Base-by-base conservation (phyloP, 805 yeast species). In the Wickerhamiella alocasiicola region DNA sequence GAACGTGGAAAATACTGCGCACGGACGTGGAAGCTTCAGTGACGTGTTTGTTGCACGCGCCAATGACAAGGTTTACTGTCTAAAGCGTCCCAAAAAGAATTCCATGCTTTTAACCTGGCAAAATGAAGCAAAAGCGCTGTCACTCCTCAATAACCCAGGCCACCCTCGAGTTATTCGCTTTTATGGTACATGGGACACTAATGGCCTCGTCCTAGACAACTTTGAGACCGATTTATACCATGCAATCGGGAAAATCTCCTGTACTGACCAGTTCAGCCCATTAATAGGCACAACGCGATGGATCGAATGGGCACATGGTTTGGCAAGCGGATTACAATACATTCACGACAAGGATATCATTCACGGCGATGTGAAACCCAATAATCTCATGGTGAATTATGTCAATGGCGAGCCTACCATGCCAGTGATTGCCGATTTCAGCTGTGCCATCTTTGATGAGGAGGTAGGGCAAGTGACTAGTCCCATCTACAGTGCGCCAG, bases 301-400 rank as follows among this genome's bases (percentile, higher is more conserved):
- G 56, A 20, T 17, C 16, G 11, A 23, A n/a, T 55, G 57, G 58
- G 49, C 57, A 9, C 35, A 15, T 7, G 52, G 51, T 36, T 49
- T 58, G 17, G 40, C 45, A 11, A 21, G 17, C 1, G 61, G 54
- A 2, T 47, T 57, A 23, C 25, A 33, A 15, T 48, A 44, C 20
- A 29, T 57, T 18, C 56, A 54, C 24, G 23, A 46, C 7, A 40
- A 42, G 23, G 48, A 55, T 4, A 46, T 62, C 20, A 64, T 70
- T 12, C 74, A 71, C 45, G 62, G 71, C 47, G 76, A 71, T 48
- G 49, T 68, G 45, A 70, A 71, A 51, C 60, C 72, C 13, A 65
- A 65, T 33, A 70, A 70, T 48, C 50, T 70, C 6, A 51, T 70
- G 44, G 55, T 62, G 12, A 50, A 50, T 31, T 39, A 24, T 4